Evolutionary conservation across 2,329 filamentous ascomycete species (phyloP).

Genomic region (Apiospora marii): DNA sequence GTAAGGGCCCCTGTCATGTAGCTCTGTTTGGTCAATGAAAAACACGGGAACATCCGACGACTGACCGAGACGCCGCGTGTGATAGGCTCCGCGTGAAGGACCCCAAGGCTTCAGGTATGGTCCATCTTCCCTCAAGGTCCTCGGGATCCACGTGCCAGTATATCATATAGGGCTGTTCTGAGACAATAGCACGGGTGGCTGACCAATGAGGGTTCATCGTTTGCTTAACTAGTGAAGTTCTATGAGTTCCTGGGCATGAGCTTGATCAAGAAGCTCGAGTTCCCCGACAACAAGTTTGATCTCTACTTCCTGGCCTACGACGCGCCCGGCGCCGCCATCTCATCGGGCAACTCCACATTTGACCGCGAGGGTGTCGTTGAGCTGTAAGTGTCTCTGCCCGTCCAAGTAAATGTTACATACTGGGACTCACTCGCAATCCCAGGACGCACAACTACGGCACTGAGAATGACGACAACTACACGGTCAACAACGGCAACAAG

Average conservation of each 20-base stretch:
- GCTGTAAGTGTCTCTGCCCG: constrained; percentile 51
- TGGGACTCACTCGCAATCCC: neutral
- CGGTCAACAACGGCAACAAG: constrained; percentile 86
- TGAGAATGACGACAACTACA: constrained; percentile 82
- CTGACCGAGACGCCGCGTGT: neutral
- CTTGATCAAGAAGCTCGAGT: constrained; percentile 79
- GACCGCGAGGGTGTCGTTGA: constrained; percentile 92
- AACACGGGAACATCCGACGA: neutral
- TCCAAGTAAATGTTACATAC: no score
- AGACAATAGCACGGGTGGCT: neutral
- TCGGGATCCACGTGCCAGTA: constrained; percentile 18
- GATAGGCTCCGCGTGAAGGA: constrained; percentile 91
- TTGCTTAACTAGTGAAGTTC: constrained; percentile 72
- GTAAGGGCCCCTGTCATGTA: constrained; percentile 51
- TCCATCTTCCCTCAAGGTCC: neutral
- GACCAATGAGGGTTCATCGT: neutral
- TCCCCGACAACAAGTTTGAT: constrained; percentile 90
- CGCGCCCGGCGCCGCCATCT: constrained; percentile 77
- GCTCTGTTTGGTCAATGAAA: neutral
- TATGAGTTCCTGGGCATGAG: constrained; percentile 93
- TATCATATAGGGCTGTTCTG: neutral
- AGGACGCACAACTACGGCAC: constrained; percentile 82
- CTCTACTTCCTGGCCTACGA: constrained; percentile 96
- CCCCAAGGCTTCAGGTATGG: constrained; percentile 77
- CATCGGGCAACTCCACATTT: constrained; percentile 73